Evolutionary conservation across 768 basidiomycete species (phyloP), one percentile per base, ranked within the genome.

Genomic region (Tubosaeta brunneosetosa): DNA sequence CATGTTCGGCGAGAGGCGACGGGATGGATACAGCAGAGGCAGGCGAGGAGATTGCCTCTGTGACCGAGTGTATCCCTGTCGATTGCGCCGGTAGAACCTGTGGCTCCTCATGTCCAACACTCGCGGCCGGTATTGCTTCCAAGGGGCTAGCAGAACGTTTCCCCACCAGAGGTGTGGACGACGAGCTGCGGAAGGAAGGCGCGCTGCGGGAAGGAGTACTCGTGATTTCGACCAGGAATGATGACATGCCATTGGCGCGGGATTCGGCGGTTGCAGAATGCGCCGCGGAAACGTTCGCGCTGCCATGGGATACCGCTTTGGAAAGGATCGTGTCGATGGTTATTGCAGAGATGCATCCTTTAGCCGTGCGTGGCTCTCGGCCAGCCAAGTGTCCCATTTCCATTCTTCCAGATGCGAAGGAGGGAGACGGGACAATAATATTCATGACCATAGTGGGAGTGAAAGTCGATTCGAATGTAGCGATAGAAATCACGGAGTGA

Each of bases 361-460:
- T 32, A 67, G 64, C 50, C 78, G 78, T 1, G 74, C 74, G 36
- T 68, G 74, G 57, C 86, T 86, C 64, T 88, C 86, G 4, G 75
- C 78, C 59, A 88, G 82, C 88, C 89, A 92, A 6, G 75, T 75
- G 45, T 91, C 90, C 87, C 91, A 89, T 61, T 95, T 94, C 83
- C 90, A 98, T 61, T 94, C 83, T 56, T 98, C 95, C 57, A 98
- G 84, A 72, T 98, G 27, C 93, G 85, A 16, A 98, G 78, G 1
- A 97, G 80, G 0, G 91, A 94, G 16, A 98, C 77, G 0, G 97
- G 97, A 63, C 97, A 99, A 66, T 94, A 98, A 71, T 88, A 98
- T 69, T 99, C 97, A 61, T 82, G 88, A 17, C 93, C 91, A 61
- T 97, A 98, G 65, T 94, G 88, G 0, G 91, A 88, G 46, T 88